Evolutionary conservation across 2,329 filamentous ascomycete species (phyloP), one percentile per base, ranked within the genome.

Genomic region (Lecanicillium sp.): DNA sequence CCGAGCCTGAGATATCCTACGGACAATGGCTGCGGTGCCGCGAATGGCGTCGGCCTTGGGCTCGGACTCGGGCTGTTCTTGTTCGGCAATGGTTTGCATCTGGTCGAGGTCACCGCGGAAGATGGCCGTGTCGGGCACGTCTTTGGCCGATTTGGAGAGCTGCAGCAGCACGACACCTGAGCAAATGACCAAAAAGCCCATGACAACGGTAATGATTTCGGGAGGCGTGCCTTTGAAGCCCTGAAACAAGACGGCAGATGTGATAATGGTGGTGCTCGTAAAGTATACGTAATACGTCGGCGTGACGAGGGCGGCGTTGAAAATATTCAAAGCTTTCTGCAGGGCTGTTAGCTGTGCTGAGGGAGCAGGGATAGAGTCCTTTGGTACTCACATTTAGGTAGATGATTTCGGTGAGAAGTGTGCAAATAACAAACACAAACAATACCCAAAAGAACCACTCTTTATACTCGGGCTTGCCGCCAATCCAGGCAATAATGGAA

Each of bases 241-340:
- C 46, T 80, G 82, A 62, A 97, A 97, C 3, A 98, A 69, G 33
- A 98, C 81, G 4, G 89, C 85, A 0, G 90, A 96, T 5, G 89
- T 94, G 49, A 97, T 77, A 48, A 98, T 96, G 15, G 92, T 97
- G 5, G 88, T 84, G 50, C 83, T 94, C 29, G 92, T 98, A 59
- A 98, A 98, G 68, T 94, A 90, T 48, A 98, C 92, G 60, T 98
- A 98, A 65, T 98, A 98, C 3, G 92, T 98, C 1, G 92, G 92
- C 0, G 92, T 98, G 43, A 98, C 92, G 48, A 98, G 75, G 7
- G 92, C 90, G 28, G 92, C 92, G 54, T 98, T 97, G 71, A 90
- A 97, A 36, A 98, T 64, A 56, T 98, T 97, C 41, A 97, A 73
- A 5, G 92, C 92, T 96, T 98, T 98, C 89, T 97, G 63, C 42